A percentile compares a stretch with the other conserved stretches of the same genome.
These are phyloP conservation scores for Selaginella tamariscina DNA, from an alignment of 75 land plant genomes.

Conservation along the genomic window DNA sequence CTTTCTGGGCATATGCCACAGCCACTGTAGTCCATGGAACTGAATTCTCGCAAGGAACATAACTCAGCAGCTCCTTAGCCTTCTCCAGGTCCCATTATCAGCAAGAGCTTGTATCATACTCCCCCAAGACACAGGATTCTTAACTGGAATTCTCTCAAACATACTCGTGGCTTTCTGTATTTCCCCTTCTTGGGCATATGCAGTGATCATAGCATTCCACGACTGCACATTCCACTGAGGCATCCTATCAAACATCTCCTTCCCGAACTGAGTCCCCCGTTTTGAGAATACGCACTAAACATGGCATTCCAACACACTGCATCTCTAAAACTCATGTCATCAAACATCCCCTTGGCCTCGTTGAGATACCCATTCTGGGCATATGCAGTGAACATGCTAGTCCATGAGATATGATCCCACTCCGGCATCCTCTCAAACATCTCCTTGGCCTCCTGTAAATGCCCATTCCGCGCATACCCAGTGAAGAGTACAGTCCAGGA, in stretches of 20 bases:
- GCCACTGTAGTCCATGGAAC: no score
- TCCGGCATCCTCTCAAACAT: constrained; percentile 9
- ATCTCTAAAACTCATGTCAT: neutral
- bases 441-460: neutral
- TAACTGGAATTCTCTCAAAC: no score
- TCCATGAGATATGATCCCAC: constrained; percentile 2
- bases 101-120: no score
- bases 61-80: no score
- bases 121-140: no score
- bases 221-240: neutral
- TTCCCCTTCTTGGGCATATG: neutral
- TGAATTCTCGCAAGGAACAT: no score
- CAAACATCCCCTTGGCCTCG: neutral
- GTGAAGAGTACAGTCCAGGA: neutral
- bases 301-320: constrained; percentile 9
- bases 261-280: neutral
- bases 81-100: no score
- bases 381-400: constrained; percentile 1
- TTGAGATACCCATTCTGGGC: neutral
- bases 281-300: constrained; percentile 2
- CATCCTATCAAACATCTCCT: neutral
- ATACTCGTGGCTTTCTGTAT: neutral
- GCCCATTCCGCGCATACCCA: neutral
- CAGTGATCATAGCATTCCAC: neutral
- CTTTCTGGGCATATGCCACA: neutral